A percentile compares a stretch with the other conserved stretches of the same genome.
Evolutionary conservation across 2,329 filamentous ascomycete species (phyloP).

Genomic region (Madurella fahalii): DNA sequence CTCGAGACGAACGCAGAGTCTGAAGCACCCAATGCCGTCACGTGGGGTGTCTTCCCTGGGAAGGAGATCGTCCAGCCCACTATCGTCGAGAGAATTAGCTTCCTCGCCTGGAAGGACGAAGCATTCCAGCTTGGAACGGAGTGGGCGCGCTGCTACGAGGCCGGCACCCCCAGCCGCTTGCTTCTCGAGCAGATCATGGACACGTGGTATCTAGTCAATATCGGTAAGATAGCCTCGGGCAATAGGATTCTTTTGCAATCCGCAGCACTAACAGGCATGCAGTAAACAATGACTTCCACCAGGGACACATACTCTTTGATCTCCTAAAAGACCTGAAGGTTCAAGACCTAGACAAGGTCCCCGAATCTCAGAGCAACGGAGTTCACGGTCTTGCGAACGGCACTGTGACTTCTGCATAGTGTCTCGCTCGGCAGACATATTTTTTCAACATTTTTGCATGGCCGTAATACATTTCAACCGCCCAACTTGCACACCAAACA

Average conservation of each 20-base stretch:
- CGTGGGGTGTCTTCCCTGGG: slow-evolving; percentile 97
- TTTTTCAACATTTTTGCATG: slow-evolving; percentile 21
- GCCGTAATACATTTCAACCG: slow-evolving; percentile 20
- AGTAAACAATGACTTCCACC: slow-evolving; percentile 98
- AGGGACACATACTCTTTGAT: slow-evolving; percentile 74
- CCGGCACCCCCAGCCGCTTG: slow-evolving; percentile 69
- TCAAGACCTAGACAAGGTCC: slow-evolving; percentile 53
- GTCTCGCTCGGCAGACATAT: slow-evolving; percentile 5
- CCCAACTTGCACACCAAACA: slow-evolving; percentile 16
- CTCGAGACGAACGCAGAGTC: slow-evolving; percentile 79
- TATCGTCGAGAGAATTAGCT: slow-evolving; percentile 97
- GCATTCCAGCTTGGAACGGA: slow-evolving; percentile 89
- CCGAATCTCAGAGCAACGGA: slow-evolving; percentile 26
- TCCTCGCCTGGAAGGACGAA: slow-evolving; percentile 98
- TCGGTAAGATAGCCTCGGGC: slow-evolving; percentile 57
- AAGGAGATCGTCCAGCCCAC: slow-evolving; percentile 99
- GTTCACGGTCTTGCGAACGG: slow-evolving; percentile 14
- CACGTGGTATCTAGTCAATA: slow-evolving; percentile 91
- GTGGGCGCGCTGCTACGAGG: slow-evolving; percentile 88
- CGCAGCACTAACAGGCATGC: slow-evolving; percentile 7
- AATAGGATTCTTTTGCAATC: too few species aligned
- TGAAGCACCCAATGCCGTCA: slow-evolving; percentile 94
- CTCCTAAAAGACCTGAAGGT: slow-evolving; percentile 76
- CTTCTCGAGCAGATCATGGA: slow-evolving; percentile 82
- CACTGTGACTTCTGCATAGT: slow-evolving; percentile 21